Conservation (phyloP, 352 stramenopile genomes). For the Globisporangium spiculum region DNA sequence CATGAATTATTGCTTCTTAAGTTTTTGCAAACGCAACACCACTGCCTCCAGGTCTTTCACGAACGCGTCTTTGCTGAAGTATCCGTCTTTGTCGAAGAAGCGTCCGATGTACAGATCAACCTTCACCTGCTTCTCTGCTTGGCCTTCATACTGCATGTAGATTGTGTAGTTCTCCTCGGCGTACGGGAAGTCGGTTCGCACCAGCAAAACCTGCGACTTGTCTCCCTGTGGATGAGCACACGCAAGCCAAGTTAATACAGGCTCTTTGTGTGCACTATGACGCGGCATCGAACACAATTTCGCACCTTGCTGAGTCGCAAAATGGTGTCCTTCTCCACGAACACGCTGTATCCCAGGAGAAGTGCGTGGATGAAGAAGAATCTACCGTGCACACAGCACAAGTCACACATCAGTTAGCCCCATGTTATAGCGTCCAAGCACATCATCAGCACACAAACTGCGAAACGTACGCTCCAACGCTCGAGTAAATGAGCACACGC, state of each 20-base stretch:
- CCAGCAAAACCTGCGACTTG: conserved; percentile 37
- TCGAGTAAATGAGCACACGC: conserved; percentile 64
- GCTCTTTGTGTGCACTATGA: neutral
- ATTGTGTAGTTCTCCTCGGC: conserved; percentile 73
- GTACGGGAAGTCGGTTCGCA: conserved; percentile 70
- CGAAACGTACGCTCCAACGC: conserved; percentile 47
- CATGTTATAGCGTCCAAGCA: neutral
- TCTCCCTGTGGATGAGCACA: conserved; percentile 22
- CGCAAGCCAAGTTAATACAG: neutral
- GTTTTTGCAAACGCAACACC: conserved; percentile 63
- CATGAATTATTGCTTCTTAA: conserved; percentile 69
- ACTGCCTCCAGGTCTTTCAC: conserved; percentile 62
- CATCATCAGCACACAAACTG: neutral
- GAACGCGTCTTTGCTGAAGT: conserved; percentile 80
- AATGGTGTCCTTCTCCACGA: conserved; percentile 81
- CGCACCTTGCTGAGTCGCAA: conserved; percentile 65
- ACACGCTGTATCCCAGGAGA: conserved; percentile 61
- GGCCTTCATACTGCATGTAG: conserved; percentile 43
- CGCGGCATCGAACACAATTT: neutral
- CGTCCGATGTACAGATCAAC: conserved; percentile 77
- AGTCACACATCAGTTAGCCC: neutral
- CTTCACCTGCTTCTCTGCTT: conserved; percentile 42
- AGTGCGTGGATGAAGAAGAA: conserved; percentile 83
- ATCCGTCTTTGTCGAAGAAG: conserved; percentile 85
- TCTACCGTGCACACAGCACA: conserved; percentile 22